These are phyloP conservation scores for Morella rubra DNA, from an alignment of 306 rosid genomes.

Conservation along the genomic window DNA sequence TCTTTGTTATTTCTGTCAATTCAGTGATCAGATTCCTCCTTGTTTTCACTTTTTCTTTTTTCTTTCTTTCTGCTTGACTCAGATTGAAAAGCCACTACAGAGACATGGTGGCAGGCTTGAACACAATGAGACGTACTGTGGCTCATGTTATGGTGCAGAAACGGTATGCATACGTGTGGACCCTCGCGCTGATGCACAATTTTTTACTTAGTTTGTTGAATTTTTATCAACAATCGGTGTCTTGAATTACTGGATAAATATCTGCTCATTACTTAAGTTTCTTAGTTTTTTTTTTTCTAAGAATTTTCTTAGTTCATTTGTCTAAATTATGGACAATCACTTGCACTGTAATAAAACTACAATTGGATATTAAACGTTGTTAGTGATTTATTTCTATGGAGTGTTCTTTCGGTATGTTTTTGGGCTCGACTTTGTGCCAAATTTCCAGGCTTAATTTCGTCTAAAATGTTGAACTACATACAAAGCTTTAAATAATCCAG, in stretches of 20 bases:
- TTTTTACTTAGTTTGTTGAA: neutral
- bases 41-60: slow-evolving; percentile 23
- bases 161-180: slow-evolving; percentile 45
- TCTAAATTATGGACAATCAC: neutral
- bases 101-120: slow-evolving; percentile 98
- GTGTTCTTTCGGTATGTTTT: neutral
- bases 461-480: neutral
- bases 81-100: slow-evolving; percentile 95
- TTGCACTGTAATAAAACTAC: neutral
- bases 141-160: slow-evolving; percentile 97
- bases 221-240: too few relatives aligned
- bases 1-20: slow-evolving; percentile 6
- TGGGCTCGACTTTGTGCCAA: neutral
- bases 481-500: slow-evolving; percentile 4
- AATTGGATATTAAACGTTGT: neutral
- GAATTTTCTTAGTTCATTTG: neutral
- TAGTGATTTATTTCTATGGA: neutral
- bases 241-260: neutral
- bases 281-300: too few relatives aligned
- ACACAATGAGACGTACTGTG: slow-evolving; percentile 98
- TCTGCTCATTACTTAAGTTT: neutral
- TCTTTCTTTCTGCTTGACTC: slow-evolving; percentile 27
- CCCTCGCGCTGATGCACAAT: neutral
- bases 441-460: neutral
- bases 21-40: neutral